Evolutionary conservation across 1,284 basidiomycete genomes (phyloP), one percentile per base, ranked within the genome.

Genomic region (Ceratobasidium sp.): DNA sequence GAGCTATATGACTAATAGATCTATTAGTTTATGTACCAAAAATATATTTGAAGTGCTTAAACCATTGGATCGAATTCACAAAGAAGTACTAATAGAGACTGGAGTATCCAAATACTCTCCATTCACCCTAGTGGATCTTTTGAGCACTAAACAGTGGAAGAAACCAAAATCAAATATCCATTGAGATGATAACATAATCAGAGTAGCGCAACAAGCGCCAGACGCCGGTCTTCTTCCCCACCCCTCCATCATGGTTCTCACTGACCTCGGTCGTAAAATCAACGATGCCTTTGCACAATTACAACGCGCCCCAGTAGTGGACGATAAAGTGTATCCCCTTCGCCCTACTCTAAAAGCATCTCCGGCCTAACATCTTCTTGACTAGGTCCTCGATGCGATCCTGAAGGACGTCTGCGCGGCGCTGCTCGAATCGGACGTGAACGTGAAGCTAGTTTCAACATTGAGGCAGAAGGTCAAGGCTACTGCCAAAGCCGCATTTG

Each of bases 361-460:
- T 71, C 44, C 47, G 49, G 35, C 54, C n/a, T 73, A 69, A 73
- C 44, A 63, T 63, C 73, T 58, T 77, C 77, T 43, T 58, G 28
- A 38, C 80, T 78, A 93, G 95, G 94, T 96, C 58, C 90, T 99
- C 78, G 97, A 98, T 84, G 89, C 89, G 6, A 90, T 95, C 14
- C 89, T 99, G 76, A 99, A 98, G 83, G 94, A 97, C 82, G 94
- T 99, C 76, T 96, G 94, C 75, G 87, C 94, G 30, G 98, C 97
- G 1, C 85, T 99, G 58, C 88, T 99, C 66, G 96, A 98, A 83
- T 92, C 96, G 32, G 98, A 99, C 83, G 97, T 99, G 74, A 99
- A 99, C 80, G 97, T 99, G 78, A 97, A 96, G 81, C 89, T 99
- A 26, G 98, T 98, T 30, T 88, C 94, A 9, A 88, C 90, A 71